Evolutionary conservation across 1,284 basidiomycete genomes (phyloP).

Genomic region (Irpex sp.): DNA sequence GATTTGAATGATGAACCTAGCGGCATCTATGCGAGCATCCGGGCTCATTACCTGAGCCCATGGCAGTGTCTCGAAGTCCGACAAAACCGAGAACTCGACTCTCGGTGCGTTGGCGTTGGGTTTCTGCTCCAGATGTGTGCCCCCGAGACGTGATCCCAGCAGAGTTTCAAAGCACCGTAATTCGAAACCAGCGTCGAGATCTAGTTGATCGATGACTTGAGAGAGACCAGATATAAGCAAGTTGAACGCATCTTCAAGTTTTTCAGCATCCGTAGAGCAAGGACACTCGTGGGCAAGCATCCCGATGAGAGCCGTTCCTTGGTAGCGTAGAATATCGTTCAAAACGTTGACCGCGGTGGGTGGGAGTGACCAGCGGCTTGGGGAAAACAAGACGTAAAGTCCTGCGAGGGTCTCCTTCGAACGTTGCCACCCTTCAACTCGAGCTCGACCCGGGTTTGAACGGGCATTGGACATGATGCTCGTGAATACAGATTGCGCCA

Average conservation of each 20-base stretch:
- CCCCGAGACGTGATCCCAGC: background rate
- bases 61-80: background rate
- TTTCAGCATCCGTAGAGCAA: background rate
- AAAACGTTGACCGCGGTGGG: background rate
- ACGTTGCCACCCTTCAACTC: background rate
- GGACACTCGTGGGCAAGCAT: background rate
- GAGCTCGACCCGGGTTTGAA: background rate
- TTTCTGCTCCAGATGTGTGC: background rate
- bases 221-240: background rate
- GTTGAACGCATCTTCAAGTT: background rate
- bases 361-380: background rate
- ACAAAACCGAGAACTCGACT: background rate
- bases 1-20: background rate
- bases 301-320: background rate
- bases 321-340: background rate
- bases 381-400: background rate
- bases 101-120: background rate
- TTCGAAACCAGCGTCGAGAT: background rate
- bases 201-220: background rate
- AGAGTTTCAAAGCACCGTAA: background rate
- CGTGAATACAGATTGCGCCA: background rate
- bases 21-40: background rate
- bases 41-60: background rate
- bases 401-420: background rate
- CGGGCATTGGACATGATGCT: too few species aligned